Base-by-base conservation (phyloP, 768 basidiomycete species). In the Tephrocybe sp. region DNA sequence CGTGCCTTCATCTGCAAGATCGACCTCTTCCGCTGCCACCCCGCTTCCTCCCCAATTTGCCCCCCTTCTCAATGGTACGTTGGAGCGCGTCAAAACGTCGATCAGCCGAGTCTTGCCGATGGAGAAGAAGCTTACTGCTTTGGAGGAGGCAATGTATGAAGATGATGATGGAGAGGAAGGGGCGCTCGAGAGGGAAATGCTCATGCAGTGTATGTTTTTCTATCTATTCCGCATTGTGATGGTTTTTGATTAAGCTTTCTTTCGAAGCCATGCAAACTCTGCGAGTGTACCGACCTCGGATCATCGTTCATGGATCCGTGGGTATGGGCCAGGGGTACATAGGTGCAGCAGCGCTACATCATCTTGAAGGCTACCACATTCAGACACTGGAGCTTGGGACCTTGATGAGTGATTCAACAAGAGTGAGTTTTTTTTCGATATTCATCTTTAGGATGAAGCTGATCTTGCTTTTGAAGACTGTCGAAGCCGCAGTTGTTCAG, bases 121-220 rank as follows among this genome's bases (percentile, higher is more conserved):
- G 17, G 80, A 83, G 62, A 95, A 94, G 73, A 84, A 83, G 60
- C 77, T 85, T 17, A 89, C 79, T 39, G 90, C 93, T 0, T 70
- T 98, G 13, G 96, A 98, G 64, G 97, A 99, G 65, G 97, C 97
- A 0, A 90, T 93, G 67, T 99, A 77, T 70, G 94, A 98, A 61
- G 92, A 94, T 48, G 73, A 70, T 13, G 78, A 72, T 22, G 82
- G 77, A 16, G 83, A 87, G 45, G 86, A 86, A n/a, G 85, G 85
- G n/a, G 89, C 87, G 0, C 77, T 98, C 38, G 89, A 92, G 60
- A 79, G 89, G 59, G 94, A 98, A 64, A 80, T 93, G 78, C 76
- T 89, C 70, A 75, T 92, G 68, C 90, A 95, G 71, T 81, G 92
- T 94, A 57, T 54, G 84, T 48, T 23, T 45, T 16, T 31, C 0